Evolutionary conservation across 2,329 filamentous ascomycete species (phyloP), one percentile per base, ranked within the genome.

Genomic region (Scopulariopsis brevicaulis): DNA sequence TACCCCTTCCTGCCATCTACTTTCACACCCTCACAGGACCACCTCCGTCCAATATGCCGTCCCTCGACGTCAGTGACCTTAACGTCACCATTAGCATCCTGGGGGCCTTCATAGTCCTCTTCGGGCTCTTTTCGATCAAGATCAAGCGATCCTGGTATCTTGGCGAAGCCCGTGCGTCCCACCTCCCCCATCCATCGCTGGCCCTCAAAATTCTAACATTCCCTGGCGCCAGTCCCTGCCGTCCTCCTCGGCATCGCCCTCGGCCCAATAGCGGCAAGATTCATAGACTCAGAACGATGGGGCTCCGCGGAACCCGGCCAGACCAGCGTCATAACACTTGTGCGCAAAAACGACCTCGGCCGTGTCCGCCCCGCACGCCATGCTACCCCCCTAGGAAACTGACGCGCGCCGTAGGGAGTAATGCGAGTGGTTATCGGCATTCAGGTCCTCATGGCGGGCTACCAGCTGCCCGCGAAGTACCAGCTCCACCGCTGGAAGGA

Each of bases 361-460:
- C 0, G 1, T 24, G n/a, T 37, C 55, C 32, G 12, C 7, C 28
- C 7, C 4, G 57, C 6, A 24, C 60, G 62, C 25, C 61, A n/a
- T 7, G n/a, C n/a, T 14, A 15, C 14, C 7, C 20, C 20, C 6
- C 10, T 12, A 22, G 20, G 11, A 50, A 22, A 20, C 46, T 50
- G 6, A 50, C 46, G 37, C 53, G 48, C 3, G 57, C 53, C n/a
- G 25, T 25, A 56, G 55, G 55, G 55, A 12, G 63, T 84, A 8
- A 76, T 75, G 60, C 75, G 82, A n/a, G 71, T 85, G 32, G 80
- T 85, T 59, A 84, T 85, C 58, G 80, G 81, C 4, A 74, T 85
- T 1, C 82, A 85, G 62, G 73, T 85, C n/a, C 73, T 84, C 40
- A 85, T 85, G 59, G 81, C 80, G 2, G 83, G 82, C 28, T 85